Conservation (phyloP, 805 yeast species). For the Starmerella apis region DNA sequence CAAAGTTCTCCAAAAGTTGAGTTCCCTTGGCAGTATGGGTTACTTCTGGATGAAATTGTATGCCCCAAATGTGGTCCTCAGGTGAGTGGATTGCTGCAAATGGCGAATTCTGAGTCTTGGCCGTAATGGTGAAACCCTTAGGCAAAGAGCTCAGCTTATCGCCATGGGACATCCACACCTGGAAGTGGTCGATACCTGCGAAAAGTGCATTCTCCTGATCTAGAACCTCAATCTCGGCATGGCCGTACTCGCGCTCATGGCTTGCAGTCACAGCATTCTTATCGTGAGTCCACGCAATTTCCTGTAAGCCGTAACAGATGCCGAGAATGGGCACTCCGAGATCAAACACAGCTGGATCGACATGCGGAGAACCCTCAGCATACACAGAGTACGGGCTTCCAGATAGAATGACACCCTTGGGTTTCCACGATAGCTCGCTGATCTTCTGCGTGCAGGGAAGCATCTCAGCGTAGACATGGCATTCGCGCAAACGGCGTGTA, state of each 20-base stretch:
- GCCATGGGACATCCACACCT: constrained; percentile 99
- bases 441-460: constrained; percentile 98
- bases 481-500: constrained; percentile 91
- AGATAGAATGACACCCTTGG: constrained; percentile 89
- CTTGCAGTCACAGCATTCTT: constrained; percentile 83
- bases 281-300: constrained; percentile 86
- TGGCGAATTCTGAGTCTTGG: constrained; percentile 89
- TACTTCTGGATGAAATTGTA: constrained; percentile 98
- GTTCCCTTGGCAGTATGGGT: constrained; percentile 93
- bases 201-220: constrained; percentile 63
- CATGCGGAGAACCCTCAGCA: constrained; percentile 93
- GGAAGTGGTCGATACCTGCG: constrained; percentile 82
- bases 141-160: constrained; percentile 90
- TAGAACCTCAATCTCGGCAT: constrained; percentile 73
- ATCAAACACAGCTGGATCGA: constrained; percentile 85
- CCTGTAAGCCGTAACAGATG: constrained; percentile 99
- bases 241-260: constrained; percentile 96
- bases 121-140: constrained; percentile 76
- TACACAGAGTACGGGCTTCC: constrained; percentile 98
- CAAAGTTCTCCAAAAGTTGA: constrained; percentile 77
- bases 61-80: constrained; percentile 69
- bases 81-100: constrained; percentile 83
- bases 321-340: constrained; percentile 90
- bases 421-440: constrained; percentile 81
- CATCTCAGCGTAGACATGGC: constrained; percentile 98